These are phyloP conservation scores for Syzygium malaccense DNA, from an alignment of 441 rosid species.

Conservation along the genomic window DNA sequence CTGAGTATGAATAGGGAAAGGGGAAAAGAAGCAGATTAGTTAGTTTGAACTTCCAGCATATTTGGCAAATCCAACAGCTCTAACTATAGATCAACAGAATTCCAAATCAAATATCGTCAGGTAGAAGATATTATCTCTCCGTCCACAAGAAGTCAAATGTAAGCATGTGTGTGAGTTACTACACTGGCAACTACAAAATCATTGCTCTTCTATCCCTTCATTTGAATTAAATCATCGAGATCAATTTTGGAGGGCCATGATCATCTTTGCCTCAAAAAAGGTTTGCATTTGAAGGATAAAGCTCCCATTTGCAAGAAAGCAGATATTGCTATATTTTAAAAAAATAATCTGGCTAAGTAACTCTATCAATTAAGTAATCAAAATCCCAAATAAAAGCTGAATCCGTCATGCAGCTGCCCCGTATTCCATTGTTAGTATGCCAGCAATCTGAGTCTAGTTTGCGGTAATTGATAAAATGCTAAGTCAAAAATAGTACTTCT, in stretches of 20 bases:
- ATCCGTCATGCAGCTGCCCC: not conserved
- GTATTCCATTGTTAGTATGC: not conserved
- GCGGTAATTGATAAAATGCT: not conserved
- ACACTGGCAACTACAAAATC: not conserved
- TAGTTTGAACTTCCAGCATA: not conserved
- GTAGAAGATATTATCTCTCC: not conserved
- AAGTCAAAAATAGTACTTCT: not conserved
- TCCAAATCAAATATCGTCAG: not conserved
- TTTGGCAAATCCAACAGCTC: not conserved
- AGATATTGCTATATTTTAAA: not conserved
- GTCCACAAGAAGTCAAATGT: not conserved
- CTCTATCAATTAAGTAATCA: not conserved
- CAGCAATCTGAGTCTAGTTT: not conserved
- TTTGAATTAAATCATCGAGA: not conserved
- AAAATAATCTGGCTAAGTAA: not conserved
- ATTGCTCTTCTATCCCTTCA: not conserved
- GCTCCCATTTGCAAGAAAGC: not conserved
- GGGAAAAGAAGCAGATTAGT: not conserved
- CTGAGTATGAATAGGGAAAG: slow-evolving; percentile 22
- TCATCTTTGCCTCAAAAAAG: not conserved
- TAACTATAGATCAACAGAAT: not conserved
- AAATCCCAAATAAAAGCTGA: not conserved
- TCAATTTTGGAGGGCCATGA: not conserved
- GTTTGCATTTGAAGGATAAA: not conserved
- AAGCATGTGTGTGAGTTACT: not conserved